These are phyloP conservation scores for Onygenales sp. DNA, from an alignment of 2,329 filamentous ascomycete genomes.

Conservation along the genomic window DNA sequence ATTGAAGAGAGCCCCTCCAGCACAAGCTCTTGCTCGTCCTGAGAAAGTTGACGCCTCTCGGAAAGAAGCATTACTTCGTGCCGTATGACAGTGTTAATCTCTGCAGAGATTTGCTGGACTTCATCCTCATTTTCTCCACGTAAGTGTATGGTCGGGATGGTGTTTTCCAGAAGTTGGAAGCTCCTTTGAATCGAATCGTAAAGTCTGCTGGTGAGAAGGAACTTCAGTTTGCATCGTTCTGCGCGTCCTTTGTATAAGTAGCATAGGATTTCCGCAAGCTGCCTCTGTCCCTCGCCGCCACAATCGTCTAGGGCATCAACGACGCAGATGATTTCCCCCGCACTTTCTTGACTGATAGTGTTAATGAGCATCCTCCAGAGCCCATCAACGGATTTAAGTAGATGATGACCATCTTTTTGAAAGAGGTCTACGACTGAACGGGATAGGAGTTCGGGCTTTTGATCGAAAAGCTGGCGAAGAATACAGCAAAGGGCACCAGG, in stretches of 20 bases:
- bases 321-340: slow-evolving; percentile 25
- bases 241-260: slow-evolving; percentile 14
- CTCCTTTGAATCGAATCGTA: slow-evolving; percentile 12
- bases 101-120: slow-evolving; percentile 12
- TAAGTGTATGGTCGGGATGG: slow-evolving; percentile 12
- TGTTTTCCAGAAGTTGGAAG: slow-evolving; percentile 7
- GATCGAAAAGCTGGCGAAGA: slow-evolving; percentile 29
- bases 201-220: slow-evolving; percentile 23
- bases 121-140: slow-evolving; percentile 13
- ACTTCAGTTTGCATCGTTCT: slow-evolving; percentile 21
- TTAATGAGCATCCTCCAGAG: slow-evolving; percentile 24
- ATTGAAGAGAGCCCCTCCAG: slow-evolving; percentile 18
- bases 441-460: slow-evolving; percentile 12
- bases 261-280: slow-evolving; percentile 17
- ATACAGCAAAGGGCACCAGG: slow-evolving; percentile 25
- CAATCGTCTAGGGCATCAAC: slow-evolving; percentile 38
- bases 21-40: slow-evolving; percentile 12
- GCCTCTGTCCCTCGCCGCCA: slow-evolving; percentile 7
- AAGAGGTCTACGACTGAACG: slow-evolving; percentile 13
- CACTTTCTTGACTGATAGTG: slow-evolving; percentile 5
- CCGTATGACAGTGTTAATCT: slow-evolving; percentile 19
- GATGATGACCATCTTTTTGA: slow-evolving; percentile 9
- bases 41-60: slow-evolving; percentile 11
- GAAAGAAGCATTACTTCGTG: slow-evolving; percentile 8
- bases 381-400: slow-evolving; percentile 15